Evolutionary conservation across 176 grass and related monocot genomes (phyloP), one percentile per base, ranked within the genome.

Genomic region (Rhynchospora tenuis): DNA sequence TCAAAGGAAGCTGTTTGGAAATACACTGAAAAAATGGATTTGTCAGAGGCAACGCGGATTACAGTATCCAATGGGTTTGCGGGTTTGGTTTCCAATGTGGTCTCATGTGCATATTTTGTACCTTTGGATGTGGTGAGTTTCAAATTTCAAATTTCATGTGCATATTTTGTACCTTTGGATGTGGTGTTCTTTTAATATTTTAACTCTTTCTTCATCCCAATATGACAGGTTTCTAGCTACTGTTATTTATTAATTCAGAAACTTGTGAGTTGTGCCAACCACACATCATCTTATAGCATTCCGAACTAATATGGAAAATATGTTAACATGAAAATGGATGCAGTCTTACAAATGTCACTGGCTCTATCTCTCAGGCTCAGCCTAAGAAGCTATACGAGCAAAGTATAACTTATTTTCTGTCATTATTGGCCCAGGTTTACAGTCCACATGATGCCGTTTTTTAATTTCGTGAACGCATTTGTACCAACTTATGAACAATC

Each of bases 61-160:
- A 88, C 87, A 66, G 14, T 93, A 67, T 87, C 93, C 71, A 98
- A 95, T 67, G 89, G 91, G 16, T 74, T 90, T 51, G 96, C 89
- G 22, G 96, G 96, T 58, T 47, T 95, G 51, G 80, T 91, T 14
- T 98, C 95, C 44, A 95, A 90, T 85, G 68, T 95, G 11, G 85
- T 91, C 69, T 98, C 96, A 12, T 87, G 87, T 80, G 83, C 85
- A 48, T 98, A 98, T 83, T 98, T 89, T 87, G 96, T 98, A 63
- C 96, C 96, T 38, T 88, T 98, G 50, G 96, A 98, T 85, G 96
- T 98, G 93, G 95, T 98, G 45, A 90, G 90, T 45, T 79, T 59
- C 64, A n/a, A 74, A 65, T 73, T 80, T 74, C 57, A 85, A n/a
- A 13, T 73, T 24, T 6, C 26, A 50, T 63, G 26, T 24, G 23